A percentile compares a stretch with the other conserved stretches of the same genome.
Evolutionary conservation across 2,329 filamentous ascomycete genomes (phyloP).

Genomic region (Aspergillus hiratsukae): DNA sequence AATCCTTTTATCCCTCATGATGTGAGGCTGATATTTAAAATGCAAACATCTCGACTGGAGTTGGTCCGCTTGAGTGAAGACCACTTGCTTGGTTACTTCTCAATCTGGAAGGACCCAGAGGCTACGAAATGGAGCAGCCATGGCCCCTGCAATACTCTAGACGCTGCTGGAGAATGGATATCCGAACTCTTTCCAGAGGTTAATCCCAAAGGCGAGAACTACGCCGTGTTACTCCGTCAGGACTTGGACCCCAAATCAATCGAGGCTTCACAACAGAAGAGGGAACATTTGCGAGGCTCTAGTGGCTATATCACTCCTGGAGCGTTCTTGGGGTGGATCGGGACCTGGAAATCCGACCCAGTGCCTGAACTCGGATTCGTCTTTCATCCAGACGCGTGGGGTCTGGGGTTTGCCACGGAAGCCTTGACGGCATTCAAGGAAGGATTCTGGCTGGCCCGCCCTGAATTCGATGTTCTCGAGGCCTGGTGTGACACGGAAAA

Average conservation of each 20-base stretch:
- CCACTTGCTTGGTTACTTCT: slow-evolving; percentile 12
- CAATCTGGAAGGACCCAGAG: slow-evolving; percentile 14
- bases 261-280: neutral
- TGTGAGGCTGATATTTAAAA: too few species aligned
- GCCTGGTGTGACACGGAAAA: neutral
- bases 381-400: slow-evolving; percentile 13
- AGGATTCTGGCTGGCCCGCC: slow-evolving; percentile 6
- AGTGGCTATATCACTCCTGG: slow-evolving; percentile 2
- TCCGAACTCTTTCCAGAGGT: slow-evolving; percentile 1
- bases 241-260: neutral
- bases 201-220: slow-evolving; percentile 12
- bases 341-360: slow-evolving; percentile 8
- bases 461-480: slow-evolving; percentile 2
- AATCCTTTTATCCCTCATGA: too few species aligned
- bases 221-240: slow-evolving; percentile 10
- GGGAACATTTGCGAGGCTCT: neutral
- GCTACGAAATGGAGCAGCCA: slow-evolving; percentile 17
- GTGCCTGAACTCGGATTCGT: slow-evolving; percentile 12
- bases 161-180: slow-evolving; percentile 14
- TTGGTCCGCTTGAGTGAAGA: slow-evolving; percentile 10
- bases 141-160: slow-evolving; percentile 8
- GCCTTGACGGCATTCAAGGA: slow-evolving; percentile 9
- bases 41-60: too few species aligned
- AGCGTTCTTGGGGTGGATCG: slow-evolving; percentile 10
- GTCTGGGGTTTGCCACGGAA: slow-evolving; percentile 13